Conservation (phyloP, 1,139 yeast genomes). For the Hansenula anomala region DNA sequence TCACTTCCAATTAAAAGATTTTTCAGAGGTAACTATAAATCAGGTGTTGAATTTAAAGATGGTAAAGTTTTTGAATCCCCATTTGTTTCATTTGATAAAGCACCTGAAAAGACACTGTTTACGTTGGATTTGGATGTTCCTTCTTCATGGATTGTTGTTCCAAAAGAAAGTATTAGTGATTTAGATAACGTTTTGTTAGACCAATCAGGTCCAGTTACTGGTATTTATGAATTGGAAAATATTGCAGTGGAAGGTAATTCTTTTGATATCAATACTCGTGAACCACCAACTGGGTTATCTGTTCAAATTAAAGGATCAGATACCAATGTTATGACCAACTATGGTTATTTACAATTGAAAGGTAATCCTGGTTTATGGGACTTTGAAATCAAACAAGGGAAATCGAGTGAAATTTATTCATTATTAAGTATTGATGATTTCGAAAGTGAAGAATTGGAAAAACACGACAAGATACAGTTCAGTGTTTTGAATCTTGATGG, state of each 20-base stretch:
- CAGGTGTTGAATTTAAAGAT: slow-evolving; percentile 35
- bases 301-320: slow-evolving; percentile 44
- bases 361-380: slow-evolving; percentile 67
- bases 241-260: slow-evolving; percentile 73
- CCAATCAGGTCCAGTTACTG: slow-evolving; percentile 33
- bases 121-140: slow-evolving; percentile 63
- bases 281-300: slow-evolving; percentile 48
- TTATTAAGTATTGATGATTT: slow-evolving; percentile 33
- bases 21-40: slow-evolving; percentile 31
- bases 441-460: not conserved
- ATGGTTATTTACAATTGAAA: slow-evolving; percentile 73
- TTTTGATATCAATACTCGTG: slow-evolving; percentile 15
- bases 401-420: slow-evolving; percentile 36
- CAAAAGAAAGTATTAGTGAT: slow-evolving; percentile 47
- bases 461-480: slow-evolving; percentile 20
- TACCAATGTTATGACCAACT: slow-evolving; percentile 65
- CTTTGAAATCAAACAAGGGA: slow-evolving; percentile 39
- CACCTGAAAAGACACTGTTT: slow-evolving; percentile 48
- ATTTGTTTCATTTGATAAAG: slow-evolving; percentile 28
- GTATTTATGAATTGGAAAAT: slow-evolving; percentile 42
- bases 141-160: slow-evolving; percentile 56
- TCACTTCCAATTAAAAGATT: slow-evolving; percentile 52
- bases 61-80: slow-evolving; percentile 28
- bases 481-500: slow-evolving; percentile 43
- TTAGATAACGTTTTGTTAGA: slow-evolving; percentile 52